These are phyloP conservation scores for Boletus pseudo-olivaceus DNA, from an alignment of 768 basidiomycete species.

Conservation along the genomic window DNA sequence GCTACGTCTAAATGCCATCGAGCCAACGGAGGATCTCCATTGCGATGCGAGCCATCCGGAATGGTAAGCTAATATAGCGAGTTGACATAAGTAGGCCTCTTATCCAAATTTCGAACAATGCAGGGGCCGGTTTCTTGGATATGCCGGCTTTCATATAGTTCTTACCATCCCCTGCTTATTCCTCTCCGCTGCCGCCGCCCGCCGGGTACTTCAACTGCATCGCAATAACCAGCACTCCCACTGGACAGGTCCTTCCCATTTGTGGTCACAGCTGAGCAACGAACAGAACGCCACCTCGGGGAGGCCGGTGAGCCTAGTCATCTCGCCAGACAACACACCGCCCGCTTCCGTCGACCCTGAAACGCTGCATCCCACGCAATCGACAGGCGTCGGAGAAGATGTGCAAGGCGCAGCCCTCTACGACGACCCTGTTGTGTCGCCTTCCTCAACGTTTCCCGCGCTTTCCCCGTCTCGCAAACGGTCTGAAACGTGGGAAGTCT, in stretches of 20 bases:
- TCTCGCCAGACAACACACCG: constrained; percentile 22
- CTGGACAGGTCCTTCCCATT: neutral
- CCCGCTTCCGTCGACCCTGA: constrained; percentile 8
- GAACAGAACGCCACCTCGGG: neutral
- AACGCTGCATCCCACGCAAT: neutral
- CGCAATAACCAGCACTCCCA: constrained; percentile 14
- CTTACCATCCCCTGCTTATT: constrained; percentile 50
- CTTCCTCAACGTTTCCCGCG: neutral
- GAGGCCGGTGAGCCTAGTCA: constrained; percentile 13
- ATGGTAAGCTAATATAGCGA: constrained; percentile 42
- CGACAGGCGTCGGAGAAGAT: neutral
- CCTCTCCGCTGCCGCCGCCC: constrained; percentile 35
- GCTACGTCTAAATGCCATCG: constrained; percentile 41
- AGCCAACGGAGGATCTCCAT: constrained; percentile 49
- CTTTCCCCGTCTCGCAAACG: neutral
- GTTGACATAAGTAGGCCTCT: neutral
- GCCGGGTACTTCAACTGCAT: constrained; percentile 20
- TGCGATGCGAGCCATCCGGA: constrained; percentile 58
- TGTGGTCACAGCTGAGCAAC: neutral
- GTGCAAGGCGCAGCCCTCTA: too few species aligned
- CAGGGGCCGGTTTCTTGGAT: constrained; percentile 65
- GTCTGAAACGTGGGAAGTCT: constrained; percentile 5
- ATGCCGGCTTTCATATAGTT: constrained; percentile 54
- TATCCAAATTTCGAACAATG: neutral
- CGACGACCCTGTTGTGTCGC: neutral